Conservation (phyloP, 352 stramenopile genomes). For the Pythium monospermum region DNA sequence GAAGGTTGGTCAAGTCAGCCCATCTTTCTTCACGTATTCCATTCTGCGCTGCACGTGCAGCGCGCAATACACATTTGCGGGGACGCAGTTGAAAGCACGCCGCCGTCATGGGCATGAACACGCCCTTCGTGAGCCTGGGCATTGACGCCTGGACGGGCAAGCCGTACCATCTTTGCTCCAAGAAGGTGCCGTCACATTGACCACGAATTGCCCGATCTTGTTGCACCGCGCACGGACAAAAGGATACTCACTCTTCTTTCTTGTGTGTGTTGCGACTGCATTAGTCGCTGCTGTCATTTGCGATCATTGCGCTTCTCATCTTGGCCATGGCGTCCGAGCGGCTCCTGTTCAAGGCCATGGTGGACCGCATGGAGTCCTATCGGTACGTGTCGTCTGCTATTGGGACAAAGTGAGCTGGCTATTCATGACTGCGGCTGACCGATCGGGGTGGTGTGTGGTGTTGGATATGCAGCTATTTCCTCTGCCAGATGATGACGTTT, state of each 20-base stretch:
- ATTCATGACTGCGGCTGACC: too few species aligned
- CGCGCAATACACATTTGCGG: background rate
- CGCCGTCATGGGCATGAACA: slow-evolving; percentile 70
- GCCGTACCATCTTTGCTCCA: slow-evolving; percentile 78
- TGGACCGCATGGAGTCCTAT: slow-evolving; percentile 88
- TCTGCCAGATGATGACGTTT: slow-evolving; percentile 85
- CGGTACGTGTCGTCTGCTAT: slow-evolving; percentile 28
- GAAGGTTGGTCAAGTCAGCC: too few species aligned
- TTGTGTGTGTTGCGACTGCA: slow-evolving; percentile 3
- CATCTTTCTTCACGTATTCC: slow-evolving; percentile 3
- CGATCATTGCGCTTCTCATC: slow-evolving; percentile 66
- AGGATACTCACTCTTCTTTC: background rate
- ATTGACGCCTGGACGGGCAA: slow-evolving; percentile 83
- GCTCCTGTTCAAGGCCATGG: slow-evolving; percentile 86
- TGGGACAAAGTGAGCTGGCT: too few species aligned
- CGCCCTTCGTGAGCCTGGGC: slow-evolving; percentile 75
- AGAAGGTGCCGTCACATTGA: slow-evolving; percentile 44
- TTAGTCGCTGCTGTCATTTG: slow-evolving; percentile 79
- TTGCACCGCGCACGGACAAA: too few species aligned
- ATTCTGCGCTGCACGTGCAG: background rate
- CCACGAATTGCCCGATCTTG: too few species aligned
- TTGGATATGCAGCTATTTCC: slow-evolving; percentile 67
- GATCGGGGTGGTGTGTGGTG: too few species aligned
- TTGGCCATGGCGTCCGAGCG: slow-evolving; percentile 76
- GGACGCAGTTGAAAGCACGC: too few species aligned